Evolutionary conservation across 257 asterid genomes (phyloP).

Genomic region (Forsythia suspensa): DNA sequence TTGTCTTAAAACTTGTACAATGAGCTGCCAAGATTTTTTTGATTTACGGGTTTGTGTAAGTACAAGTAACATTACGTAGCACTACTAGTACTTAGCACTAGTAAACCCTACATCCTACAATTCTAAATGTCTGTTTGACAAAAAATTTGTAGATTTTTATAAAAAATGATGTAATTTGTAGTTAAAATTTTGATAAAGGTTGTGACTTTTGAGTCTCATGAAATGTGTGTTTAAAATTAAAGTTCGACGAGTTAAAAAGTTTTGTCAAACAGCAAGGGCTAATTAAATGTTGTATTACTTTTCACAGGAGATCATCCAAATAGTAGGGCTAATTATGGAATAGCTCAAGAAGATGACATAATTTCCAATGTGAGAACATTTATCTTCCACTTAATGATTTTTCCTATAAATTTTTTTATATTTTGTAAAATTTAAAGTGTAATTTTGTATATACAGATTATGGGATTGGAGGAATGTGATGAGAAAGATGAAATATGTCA

Average conservation of each 20-base stretch:
- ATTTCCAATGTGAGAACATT: background rate
- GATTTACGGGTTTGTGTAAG: background rate
- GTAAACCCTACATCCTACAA: too few relatives aligned
- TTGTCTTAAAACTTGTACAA: background rate
- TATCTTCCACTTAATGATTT: background rate
- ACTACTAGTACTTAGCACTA: too few relatives aligned
- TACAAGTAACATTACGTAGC: too few relatives aligned
- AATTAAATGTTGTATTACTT: background rate
- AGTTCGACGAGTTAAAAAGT: too few relatives aligned
- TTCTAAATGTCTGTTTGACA: too few relatives aligned
- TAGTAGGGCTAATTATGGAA: background rate
- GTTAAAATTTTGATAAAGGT: too few relatives aligned
- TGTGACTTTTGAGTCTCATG: too few relatives aligned
- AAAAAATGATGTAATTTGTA: too few relatives aligned
- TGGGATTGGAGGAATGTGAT: slow-evolving; percentile 20
- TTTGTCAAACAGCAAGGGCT: too few relatives aligned
- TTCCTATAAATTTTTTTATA: background rate
- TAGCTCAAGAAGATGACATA: background rate
- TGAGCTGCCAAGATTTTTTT: too few relatives aligned
- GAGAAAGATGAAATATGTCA: slow-evolving; percentile 16
- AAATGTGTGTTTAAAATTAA: too few relatives aligned
- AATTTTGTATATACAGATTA: background rate
- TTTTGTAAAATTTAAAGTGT: background rate
- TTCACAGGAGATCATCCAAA: background rate
- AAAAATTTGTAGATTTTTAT: too few relatives aligned